Base-by-base conservation (phyloP, 2,329 filamentous ascomycete species). In the Eutypella sp. region DNA sequence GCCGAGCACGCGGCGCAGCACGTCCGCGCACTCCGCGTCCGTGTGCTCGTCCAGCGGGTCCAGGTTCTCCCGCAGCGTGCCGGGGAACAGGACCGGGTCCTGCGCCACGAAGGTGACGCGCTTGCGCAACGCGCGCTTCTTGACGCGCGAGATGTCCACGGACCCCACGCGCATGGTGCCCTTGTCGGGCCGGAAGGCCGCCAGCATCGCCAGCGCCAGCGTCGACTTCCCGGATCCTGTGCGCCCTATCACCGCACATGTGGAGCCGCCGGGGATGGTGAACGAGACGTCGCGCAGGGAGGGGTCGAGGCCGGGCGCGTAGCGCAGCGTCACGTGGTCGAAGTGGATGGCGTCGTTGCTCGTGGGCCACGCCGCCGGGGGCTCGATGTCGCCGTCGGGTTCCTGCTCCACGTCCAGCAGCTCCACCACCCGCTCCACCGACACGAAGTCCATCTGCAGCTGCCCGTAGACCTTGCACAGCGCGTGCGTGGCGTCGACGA, bases 201-300 rank as follows among this genome's bases (percentile, higher is more conserved):
- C 76, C 0, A 82, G 70, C 1, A 84, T 68, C 2, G 76, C 76
- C 24, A 83, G 73, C 2, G 79, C 80, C 2, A 84, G 69, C 0
- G 90, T 96, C 23, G 85, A 91, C 67, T 96, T 96, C 15, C 90
- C 90, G 0, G 87, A 93, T 0, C 88, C 85, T 0, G 91, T 96
- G 29, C 90, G 82, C 1, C 90, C 90, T 1, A 92, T 84, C 5
- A 96, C 79, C 0, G 78, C 78, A 33, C 79, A 80, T 0, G 76
- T 81, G 8, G 77, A 71, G 2, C 78, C 77, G 3, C 76, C 77
- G 0, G 87, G 86, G 43, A 96, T 89, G 2, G 74, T 79, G 49
- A 96, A 82, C 0, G 79, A 81, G 23, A 95, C 73, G 38, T 84
- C 72, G 7, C 73, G 69, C 1, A 96, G 67, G 0, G 89, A 86